Evolutionary conservation across 2,329 filamentous ascomycete genomes (phyloP).

Genomic region (Hymenoscyphus repandus): DNA sequence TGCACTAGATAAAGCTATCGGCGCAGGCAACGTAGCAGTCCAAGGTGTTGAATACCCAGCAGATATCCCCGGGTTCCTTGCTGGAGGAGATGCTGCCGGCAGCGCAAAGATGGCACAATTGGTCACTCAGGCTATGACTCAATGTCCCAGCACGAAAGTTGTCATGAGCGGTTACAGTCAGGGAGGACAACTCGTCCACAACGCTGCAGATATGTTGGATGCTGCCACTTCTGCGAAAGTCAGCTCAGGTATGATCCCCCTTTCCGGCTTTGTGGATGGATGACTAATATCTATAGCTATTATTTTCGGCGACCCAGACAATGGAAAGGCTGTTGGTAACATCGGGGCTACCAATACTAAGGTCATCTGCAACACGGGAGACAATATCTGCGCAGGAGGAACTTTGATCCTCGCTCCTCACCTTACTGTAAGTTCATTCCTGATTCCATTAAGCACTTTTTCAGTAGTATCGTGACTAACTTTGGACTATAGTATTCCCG

Average conservation of each 20-base stretch:
- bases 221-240: constrained; percentile 14
- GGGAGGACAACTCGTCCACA: constrained; percentile 19
- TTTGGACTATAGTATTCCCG: background rate
- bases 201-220: constrained; percentile 14
- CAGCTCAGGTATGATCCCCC: constrained; percentile 16
- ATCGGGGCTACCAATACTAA: constrained; percentile 18
- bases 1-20: constrained; percentile 38
- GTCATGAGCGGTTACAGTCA: constrained; percentile 21
- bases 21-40: constrained; percentile 37
- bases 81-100: constrained; percentile 40
- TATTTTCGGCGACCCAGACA: constrained; percentile 26
- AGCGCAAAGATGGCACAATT: constrained; percentile 32
- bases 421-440: constrained; percentile 11
- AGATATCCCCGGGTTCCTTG: constrained; percentile 20
- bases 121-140: constrained; percentile 11
- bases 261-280: background rate
- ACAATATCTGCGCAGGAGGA: constrained; percentile 22
- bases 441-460: background rate
- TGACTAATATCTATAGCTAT: constrained; percentile 14
- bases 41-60: constrained; percentile 18
- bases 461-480: background rate
- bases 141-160: constrained; percentile 19
- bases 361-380: constrained; percentile 23
- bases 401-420: constrained; percentile 13
- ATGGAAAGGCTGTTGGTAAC: constrained; percentile 18